Percentiles rank a stretch among this genome's conserved stretches.
Evolutionary conservation across 1,284 basidiomycete genomes (phyloP).

Genomic region (Microbotryomycetes sp.): DNA sequence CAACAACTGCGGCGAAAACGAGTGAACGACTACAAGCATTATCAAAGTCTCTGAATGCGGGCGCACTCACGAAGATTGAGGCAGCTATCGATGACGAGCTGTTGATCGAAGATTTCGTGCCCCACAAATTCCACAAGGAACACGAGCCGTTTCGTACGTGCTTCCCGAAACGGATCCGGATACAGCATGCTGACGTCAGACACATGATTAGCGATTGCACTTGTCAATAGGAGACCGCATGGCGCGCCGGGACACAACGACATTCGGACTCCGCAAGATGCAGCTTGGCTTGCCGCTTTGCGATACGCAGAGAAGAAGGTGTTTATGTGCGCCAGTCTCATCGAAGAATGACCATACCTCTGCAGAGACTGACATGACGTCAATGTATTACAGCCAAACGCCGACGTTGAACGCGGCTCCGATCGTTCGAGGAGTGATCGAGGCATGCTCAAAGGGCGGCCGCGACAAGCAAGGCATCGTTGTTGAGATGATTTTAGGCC

Average conservation of each 20-base stretch:
- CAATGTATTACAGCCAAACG: constrained; percentile 48
- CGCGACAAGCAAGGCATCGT: constrained; percentile 48
- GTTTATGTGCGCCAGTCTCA: constrained; percentile 52
- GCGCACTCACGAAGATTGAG: constrained; percentile 45
- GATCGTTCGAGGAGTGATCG: constrained; percentile 57
- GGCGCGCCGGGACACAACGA: constrained; percentile 54
- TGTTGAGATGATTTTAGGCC: constrained; percentile 56
- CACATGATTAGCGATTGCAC: constrained; percentile 54
- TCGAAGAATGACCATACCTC: neutral
- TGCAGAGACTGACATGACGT: neutral
- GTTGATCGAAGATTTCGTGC: constrained; percentile 47
- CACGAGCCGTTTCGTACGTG: constrained; percentile 44
- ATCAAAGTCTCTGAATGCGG: constrained; percentile 40
- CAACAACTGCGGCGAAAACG: constrained; percentile 9
- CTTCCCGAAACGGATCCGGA: constrained; percentile 1
- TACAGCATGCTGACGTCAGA: constrained; percentile 25
- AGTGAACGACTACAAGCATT: constrained; percentile 28
- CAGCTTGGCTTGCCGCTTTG: constrained; percentile 66
- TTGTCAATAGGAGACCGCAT: constrained; percentile 62
- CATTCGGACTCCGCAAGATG: constrained; percentile 60
- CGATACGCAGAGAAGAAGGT: constrained; percentile 58
- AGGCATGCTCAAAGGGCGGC: constrained; percentile 52
- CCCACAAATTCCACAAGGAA: constrained; percentile 52
- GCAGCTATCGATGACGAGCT: constrained; percentile 47
- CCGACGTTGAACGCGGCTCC: constrained; percentile 69